Conservation (phyloP, 2,329 filamentous ascomycete genomes). For the Xylaria arbuscula region DNA sequence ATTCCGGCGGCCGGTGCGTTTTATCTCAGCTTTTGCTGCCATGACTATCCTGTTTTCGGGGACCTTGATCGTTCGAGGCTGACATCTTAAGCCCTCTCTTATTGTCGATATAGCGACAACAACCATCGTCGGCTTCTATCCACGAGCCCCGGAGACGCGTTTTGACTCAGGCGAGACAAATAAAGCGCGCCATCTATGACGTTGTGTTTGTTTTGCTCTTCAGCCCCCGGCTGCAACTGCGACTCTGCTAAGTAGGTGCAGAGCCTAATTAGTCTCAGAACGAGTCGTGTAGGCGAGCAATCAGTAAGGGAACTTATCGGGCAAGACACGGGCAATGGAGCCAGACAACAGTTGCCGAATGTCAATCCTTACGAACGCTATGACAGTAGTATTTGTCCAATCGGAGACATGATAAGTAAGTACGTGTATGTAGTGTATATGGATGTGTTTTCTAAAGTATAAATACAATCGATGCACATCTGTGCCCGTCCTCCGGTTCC, state of each 20-base stretch:
- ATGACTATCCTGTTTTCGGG: slow-evolving; percentile 5
- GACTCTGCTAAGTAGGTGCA: slow-evolving; percentile 1
- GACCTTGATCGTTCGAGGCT: slow-evolving; percentile 21
- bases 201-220: background rate
- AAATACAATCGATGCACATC: background rate
- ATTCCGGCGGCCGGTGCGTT: slow-evolving; percentile 8
- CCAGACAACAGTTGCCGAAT: background rate
- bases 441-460: background rate
- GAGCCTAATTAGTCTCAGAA: slow-evolving; percentile 1
- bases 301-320: slow-evolving; percentile 2
- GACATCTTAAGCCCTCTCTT: slow-evolving; percentile 8
- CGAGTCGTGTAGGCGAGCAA: background rate
- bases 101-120: background rate
- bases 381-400: background rate
- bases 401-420: background rate
- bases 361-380: background rate
- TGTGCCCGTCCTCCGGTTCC: background rate
- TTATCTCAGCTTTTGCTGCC: background rate
- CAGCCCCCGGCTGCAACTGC: slow-evolving; percentile 5
- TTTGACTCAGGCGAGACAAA: slow-evolving; percentile 13
- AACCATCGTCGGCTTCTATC: background rate
- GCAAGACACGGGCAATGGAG: slow-evolving; percentile 1
- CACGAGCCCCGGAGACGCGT: background rate
- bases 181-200: slow-evolving; percentile 16
- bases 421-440: background rate